Evolutionary conservation across 208 protist species (phyloP), one percentile per base, ranked within the genome.

Genomic region (Acanthamoeba lenticulata): DNA sequence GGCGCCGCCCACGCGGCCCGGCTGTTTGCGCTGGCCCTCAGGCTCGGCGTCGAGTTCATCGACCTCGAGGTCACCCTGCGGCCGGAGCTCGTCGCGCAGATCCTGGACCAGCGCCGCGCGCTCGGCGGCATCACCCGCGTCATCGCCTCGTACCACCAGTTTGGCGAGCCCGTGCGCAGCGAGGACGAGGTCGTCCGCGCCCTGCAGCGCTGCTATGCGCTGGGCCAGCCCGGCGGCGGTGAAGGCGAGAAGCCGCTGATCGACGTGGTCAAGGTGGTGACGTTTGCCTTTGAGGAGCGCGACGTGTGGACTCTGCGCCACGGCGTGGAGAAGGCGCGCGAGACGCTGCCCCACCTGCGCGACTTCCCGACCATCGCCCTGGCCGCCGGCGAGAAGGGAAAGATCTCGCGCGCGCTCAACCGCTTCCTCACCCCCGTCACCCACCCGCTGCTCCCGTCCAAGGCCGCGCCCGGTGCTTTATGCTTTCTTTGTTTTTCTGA

Each of bases 31-130:
- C 52, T 97, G 36, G 96, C 94, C 24, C 45, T 96, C 19, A 81
- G 96, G 17, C 88, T 97, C 17, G 97, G 96, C 36, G 95, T 94
- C 57, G 96, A 97, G 65, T 96, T 95, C 88, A 95, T 98, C 21
- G 97, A 98, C 77, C 86, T 98, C 2, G 97, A 98, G 93, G 94
- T 83, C 69, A 88, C 62, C 34, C 32, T 49, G 42, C 15, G 17
- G 42, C 85, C 42, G 60, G 49, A 91, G 47, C 32, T 93, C 47
- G 38, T 85, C 9, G n/a, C 45, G 0, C 36, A 40, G 11, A 40
- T 91, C 11, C 55, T 91, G 24, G 57, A 62, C 0, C n/a, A 17
- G 40, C 29, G 60, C 19, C 2, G n/a, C 17, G 60, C 57, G 52
- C 85, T 91, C 29, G 85, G 85, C 55, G 60, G 60, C 60, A 29